Conservation (phyloP, 208 protist species). For the Phytomonas sp. region DNA sequence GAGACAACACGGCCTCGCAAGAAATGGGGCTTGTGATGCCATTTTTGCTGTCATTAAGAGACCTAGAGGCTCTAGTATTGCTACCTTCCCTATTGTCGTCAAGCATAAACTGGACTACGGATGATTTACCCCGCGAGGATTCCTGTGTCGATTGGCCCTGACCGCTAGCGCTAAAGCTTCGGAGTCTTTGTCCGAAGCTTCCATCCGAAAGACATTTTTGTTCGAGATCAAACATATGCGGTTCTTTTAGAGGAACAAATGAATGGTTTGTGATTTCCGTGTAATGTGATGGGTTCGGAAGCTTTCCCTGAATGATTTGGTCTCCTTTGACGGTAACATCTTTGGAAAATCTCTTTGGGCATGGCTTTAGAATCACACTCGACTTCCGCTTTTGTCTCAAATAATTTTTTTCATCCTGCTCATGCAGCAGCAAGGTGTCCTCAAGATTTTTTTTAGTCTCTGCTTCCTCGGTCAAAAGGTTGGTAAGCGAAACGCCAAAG, state of each 20-base stretch:
- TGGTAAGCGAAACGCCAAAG: conserved; percentile 49
- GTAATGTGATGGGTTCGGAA: background rate
- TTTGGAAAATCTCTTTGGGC: background rate
- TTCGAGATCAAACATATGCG: background rate
- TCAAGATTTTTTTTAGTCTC: conserved; percentile 3
- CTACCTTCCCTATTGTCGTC: background rate
- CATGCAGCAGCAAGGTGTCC: background rate
- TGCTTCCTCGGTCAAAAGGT: conserved; percentile 48
- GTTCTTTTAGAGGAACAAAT: background rate
- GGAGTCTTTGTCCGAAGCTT: background rate
- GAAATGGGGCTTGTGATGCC: background rate
- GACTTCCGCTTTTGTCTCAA: background rate
- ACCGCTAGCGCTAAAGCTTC: background rate
- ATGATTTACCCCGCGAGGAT: background rate
- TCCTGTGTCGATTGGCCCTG: background rate
- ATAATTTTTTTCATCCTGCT: background rate
- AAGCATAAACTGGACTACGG: background rate
- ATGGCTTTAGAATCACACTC: background rate
- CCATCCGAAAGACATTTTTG: background rate
- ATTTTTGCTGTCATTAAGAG: background rate
- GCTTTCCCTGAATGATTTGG: background rate
- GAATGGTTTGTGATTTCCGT: background rate
- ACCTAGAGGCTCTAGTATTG: background rate
- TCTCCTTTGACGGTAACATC: background rate
- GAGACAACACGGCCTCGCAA: background rate